These are phyloP conservation scores for Neotropicomus parvogracilis DNA, from an alignment of 1,284 basidiomycete species.

Conservation along the genomic window DNA sequence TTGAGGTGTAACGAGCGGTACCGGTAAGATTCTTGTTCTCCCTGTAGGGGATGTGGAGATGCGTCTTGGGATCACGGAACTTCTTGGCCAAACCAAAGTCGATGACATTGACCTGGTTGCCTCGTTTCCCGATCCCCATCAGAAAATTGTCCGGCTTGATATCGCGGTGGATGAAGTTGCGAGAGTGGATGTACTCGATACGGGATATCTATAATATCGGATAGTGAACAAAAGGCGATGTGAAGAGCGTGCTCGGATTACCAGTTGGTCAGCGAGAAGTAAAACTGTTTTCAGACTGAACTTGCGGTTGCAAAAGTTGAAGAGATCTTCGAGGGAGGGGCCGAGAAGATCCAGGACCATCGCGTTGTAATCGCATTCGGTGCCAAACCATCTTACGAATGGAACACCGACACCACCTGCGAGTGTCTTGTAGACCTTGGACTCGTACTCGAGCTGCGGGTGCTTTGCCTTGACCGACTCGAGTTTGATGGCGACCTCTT, in stretches of 20 bases:
- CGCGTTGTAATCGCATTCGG: constrained; percentile 99
- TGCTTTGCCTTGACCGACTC: constrained; percentile 99
- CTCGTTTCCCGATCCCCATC: constrained; percentile 99
- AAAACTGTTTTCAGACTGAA: constrained; percentile 97
- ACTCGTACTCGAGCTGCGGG: constrained; percentile 99
- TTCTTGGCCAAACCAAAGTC: constrained; percentile 99
- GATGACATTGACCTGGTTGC: constrained; percentile 99
- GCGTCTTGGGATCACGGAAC: constrained; percentile 99
- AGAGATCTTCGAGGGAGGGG: constrained; percentile 96
- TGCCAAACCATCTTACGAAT: constrained; percentile 97
- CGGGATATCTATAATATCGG: constrained; percentile 77
- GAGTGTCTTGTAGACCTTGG: constrained; percentile 94
- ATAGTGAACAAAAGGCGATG: not conserved
- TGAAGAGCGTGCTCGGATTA: constrained; percentile 38
- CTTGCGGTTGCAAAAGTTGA: constrained; percentile 99
- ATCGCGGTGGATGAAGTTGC: constrained; percentile 99
- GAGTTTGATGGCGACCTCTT: constrained; percentile 99
- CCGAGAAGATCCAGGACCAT: constrained; percentile 99
- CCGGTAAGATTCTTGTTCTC: constrained; percentile 99
- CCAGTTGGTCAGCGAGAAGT: constrained; percentile 94
- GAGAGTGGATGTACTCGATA: constrained; percentile 98
- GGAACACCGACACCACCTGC: constrained; percentile 98
- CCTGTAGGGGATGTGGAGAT: constrained; percentile 98
- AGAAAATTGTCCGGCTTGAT: constrained; percentile 99
- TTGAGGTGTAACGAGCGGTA: constrained; percentile 98